These are phyloP conservation scores for Aleurites moluccanus DNA, from an alignment of 441 rosid species.

Conservation along the genomic window DNA sequence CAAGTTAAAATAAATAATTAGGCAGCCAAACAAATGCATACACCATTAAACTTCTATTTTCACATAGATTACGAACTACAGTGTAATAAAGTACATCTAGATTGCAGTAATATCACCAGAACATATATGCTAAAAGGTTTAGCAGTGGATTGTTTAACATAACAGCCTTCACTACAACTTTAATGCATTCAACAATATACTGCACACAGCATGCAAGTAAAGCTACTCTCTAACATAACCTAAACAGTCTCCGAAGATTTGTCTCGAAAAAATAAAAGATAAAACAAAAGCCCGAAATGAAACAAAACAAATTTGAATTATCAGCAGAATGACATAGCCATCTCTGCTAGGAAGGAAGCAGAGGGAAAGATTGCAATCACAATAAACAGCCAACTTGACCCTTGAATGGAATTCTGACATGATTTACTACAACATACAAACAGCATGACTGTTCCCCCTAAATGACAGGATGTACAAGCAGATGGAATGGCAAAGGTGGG, in stretches of 20 bases:
- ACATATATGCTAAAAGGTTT: background rate
- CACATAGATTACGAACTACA: background rate
- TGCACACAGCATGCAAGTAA: background rate
- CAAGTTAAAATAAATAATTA: background rate
- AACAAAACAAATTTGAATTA: background rate
- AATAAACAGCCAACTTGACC: background rate
- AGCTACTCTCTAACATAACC: background rate
- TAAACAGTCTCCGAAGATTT: background rate
- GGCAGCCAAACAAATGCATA: background rate
- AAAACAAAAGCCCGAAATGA: background rate
- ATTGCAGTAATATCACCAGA: background rate
- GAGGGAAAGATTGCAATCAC: slow-evolving; percentile 8
- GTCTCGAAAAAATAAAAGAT: background rate
- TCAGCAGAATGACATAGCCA: background rate
- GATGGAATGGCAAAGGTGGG: background rate
- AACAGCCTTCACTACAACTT: background rate
- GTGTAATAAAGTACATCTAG: background rate
- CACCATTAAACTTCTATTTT: background rate
- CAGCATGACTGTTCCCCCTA: background rate
- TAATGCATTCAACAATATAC: background rate
- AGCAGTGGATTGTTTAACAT: background rate
- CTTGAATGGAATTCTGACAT: background rate
- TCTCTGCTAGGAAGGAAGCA: background rate
- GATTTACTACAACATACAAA: background rate
- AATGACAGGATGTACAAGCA: background rate